These are phyloP conservation scores for Phaeotremella skinneri DNA, from an alignment of 768 basidiomycete genomes.

Conservation along the genomic window DNA sequence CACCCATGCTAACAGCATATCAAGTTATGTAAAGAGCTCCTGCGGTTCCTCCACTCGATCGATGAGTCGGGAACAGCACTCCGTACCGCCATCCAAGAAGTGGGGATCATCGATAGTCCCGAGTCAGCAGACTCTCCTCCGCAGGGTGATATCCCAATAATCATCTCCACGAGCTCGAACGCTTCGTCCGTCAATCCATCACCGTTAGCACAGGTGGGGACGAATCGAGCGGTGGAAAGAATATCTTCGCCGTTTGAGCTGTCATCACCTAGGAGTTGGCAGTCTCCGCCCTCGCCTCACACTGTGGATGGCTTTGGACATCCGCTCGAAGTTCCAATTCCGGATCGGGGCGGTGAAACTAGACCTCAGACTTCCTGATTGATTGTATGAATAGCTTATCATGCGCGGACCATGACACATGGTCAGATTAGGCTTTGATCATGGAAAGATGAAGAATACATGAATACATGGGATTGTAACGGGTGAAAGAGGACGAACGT, in stretches of 20 bases:
- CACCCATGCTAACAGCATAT: background rate
- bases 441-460: too few species aligned
- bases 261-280: constrained; percentile 23
- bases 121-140: background rate
- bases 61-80: constrained; percentile 69
- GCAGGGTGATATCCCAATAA: background rate
- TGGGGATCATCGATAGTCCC: constrained; percentile 20
- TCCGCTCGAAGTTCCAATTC: background rate
- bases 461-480: too few species aligned
- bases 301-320: constrained; percentile 13
- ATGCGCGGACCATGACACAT: too few species aligned
- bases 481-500: too few species aligned
- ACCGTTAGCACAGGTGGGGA: background rate
- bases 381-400: too few species aligned
- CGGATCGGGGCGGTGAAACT: too few species aligned
- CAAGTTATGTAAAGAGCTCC: constrained; percentile 79
- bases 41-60: constrained; percentile 87
- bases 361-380: too few species aligned
- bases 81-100: constrained; percentile 26
- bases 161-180: background rate
- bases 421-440: too few species aligned
- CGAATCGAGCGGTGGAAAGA: background rate
- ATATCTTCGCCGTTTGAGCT: constrained; percentile 33
- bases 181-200: background rate
- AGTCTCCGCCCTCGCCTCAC: constrained; percentile 31